Conservation (phyloP, 805 yeast species). For the Metschnikowia borealis region DNA sequence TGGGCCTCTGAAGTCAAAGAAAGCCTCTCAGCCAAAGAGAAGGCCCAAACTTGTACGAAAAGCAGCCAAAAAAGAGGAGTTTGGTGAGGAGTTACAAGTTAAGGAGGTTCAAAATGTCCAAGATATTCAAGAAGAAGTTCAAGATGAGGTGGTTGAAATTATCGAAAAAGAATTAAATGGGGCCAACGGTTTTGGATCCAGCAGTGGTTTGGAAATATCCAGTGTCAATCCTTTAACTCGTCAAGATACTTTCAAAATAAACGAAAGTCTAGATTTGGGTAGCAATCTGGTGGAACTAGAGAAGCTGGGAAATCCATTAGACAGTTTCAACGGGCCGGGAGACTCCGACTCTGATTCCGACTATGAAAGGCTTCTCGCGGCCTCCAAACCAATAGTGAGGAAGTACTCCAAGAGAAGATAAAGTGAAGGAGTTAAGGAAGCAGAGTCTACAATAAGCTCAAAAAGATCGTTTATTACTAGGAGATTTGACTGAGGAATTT, state of each 20-base stretch:
- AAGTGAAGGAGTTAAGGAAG: neutral
- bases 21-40: too few species aligned
- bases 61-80: too few species aligned
- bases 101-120: too few species aligned
- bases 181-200: too few species aligned
- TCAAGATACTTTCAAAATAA: neutral
- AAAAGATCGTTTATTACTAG: too few species aligned
- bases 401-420: slow-evolving; percentile 11
- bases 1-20: too few species aligned
- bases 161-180: too few species aligned
- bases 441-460: too few species aligned
- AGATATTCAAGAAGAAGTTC: neutral
- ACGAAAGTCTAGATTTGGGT: neutral
- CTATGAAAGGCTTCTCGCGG: slow-evolving; percentile 15
- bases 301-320: neutral
- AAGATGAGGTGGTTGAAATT: neutral
- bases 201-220: neutral
- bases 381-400: slow-evolving; percentile 9
- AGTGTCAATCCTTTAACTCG: neutral
- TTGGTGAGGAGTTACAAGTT: too few species aligned
- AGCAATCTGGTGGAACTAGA: neutral
- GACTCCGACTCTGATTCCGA: slow-evolving; percentile 17
- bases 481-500: too few species aligned
- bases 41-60: neutral
- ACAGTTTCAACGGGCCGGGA: neutral